A percentile compares a stretch with the other conserved stretches of the same genome.
Evolutionary conservation across 768 basidiomycete genomes (phyloP).

Genomic region (Trametes coccinea): DNA sequence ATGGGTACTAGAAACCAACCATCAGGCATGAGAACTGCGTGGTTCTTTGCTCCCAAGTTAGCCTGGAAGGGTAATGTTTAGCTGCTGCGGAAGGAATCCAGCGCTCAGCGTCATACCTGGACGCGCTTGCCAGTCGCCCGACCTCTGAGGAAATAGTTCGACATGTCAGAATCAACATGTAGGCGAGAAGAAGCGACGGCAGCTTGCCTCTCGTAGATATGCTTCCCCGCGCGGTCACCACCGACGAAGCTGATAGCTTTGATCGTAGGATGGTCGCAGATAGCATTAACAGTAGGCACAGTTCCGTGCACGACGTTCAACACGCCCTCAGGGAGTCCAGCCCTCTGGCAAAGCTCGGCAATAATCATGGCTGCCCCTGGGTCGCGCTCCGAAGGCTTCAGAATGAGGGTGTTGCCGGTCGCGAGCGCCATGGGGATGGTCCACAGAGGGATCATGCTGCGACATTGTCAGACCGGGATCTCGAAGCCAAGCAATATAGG

Average conservation of each 20-base stretch:
- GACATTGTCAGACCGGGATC: not conserved
- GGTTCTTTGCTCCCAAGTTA: conserved; percentile 96
- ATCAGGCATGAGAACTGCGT: conserved; percentile 91
- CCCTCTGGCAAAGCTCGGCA: conserved; percentile 88
- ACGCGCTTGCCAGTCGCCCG: conserved; percentile 88
- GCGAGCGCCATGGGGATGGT: conserved; percentile 86
- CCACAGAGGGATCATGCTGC: conserved; percentile 95
- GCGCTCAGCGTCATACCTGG: conserved; percentile 44
- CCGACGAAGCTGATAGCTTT: conserved; percentile 97
- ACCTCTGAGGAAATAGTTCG: conserved; percentile 49
- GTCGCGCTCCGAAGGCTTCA: conserved; percentile 96
- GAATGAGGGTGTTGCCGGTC: conserved; percentile 90
- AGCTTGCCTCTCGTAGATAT: conserved; percentile 83
- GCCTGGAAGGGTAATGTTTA: conserved; percentile 39
- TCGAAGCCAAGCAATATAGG: not conserved
- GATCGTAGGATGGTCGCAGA: conserved; percentile 90
- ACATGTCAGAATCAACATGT: not conserved
- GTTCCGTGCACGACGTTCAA: conserved; percentile 92
- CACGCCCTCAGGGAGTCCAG: conserved; percentile 85
- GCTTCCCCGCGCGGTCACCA: conserved; percentile 87
- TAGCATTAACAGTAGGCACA: conserved; percentile 86
- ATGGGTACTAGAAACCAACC: conserved; percentile 46
- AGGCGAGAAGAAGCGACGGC: no score
- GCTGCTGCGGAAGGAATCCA: no score
- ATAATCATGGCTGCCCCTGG: conserved; percentile 98